Evolutionary conservation across 2,329 filamentous ascomycete genomes (phyloP), one percentile per base, ranked within the genome.

Genomic region (Diaporthe sp.): DNA sequence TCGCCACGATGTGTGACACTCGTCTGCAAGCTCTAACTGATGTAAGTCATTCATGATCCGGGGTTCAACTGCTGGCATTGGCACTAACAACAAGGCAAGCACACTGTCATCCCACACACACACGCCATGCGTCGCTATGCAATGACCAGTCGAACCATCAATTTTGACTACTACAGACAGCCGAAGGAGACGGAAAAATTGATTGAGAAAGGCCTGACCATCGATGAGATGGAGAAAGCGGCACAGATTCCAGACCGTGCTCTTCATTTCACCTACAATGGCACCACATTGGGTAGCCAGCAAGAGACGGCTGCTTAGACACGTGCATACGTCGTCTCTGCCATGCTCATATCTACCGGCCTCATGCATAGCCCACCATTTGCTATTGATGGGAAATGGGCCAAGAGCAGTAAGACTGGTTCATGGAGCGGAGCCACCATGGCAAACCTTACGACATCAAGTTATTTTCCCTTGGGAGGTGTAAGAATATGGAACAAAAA

Each of bases 11-110:
- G 91, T 77, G 76, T 15, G 76, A 75, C 22, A 83, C 83, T 0
- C 83, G 84, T 0, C 89, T 94, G 17, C 92, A 94, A 78, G 84
- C 87, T 78, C 85, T 87, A 28, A 91, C 92, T 73, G 90, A 93
- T 78, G 88, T 87, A 78, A 77, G 84, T 81, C 17, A 46, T 28
- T 6, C 4, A 4, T 4, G 8, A 34, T 37, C 17, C 15, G 4
- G 10, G 55, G 22, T 65, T 28, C 4, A 1, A 25, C 31, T 39
- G 1, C 31, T 31, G 22, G 3, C 68, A 44, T 79, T 84, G 71
- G 83, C 10, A 44, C 49, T 65, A 31, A 67, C n/a, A 17, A 17
- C 9, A 42, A 28, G 1, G 3, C 12, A 22, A 77, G 76, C 76
- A 77, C 4, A 61, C 71, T 6, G 74, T 77, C 5, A 57, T 22